These are phyloP conservation scores for Sphaerulina vaccinii DNA, from an alignment of 2,329 filamentous ascomycete species.

Conservation along the genomic window DNA sequence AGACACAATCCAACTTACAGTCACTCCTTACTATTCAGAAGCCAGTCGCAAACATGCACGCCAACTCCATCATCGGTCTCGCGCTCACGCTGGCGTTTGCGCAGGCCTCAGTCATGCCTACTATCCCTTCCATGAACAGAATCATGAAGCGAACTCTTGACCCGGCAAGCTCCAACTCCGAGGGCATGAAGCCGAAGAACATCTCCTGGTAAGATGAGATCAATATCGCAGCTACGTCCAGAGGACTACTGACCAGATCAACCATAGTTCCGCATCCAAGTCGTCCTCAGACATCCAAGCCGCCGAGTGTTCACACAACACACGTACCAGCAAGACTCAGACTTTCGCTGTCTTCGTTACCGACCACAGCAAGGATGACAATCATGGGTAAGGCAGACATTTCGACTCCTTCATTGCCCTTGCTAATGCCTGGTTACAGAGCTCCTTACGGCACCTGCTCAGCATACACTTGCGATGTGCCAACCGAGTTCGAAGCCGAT, in stretches of 20 bases:
- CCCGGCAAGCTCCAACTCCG: not conserved
- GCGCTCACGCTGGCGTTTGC: not conserved
- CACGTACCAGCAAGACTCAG: constrained; percentile 38
- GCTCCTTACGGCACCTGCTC: not conserved
- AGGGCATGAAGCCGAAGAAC: not conserved
- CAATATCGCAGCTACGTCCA: too few relatives aligned
- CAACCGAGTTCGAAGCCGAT: not conserved
- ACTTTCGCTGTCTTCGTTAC: constrained; percentile 45
- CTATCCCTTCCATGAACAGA: not conserved
- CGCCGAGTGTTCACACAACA: constrained; percentile 46
- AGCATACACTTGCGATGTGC: not conserved
- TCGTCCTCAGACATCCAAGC: constrained; percentile 43
- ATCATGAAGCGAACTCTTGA: not conserved
- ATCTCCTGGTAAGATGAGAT: not conserved
- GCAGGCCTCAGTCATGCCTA: not conserved
- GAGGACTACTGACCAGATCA: not conserved
- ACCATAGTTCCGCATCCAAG: constrained; percentile 30
- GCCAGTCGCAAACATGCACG: not conserved
- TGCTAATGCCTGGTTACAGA: too few relatives aligned
- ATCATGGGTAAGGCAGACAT: not conserved
- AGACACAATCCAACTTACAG: not conserved
- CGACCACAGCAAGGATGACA: constrained; percentile 48
- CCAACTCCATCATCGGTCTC: not conserved
- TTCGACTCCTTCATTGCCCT: not conserved
- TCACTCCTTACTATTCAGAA: not conserved